Conservation (phyloP, 495 filamentous ascomycete species). For the Xylaria intraflava region DNA sequence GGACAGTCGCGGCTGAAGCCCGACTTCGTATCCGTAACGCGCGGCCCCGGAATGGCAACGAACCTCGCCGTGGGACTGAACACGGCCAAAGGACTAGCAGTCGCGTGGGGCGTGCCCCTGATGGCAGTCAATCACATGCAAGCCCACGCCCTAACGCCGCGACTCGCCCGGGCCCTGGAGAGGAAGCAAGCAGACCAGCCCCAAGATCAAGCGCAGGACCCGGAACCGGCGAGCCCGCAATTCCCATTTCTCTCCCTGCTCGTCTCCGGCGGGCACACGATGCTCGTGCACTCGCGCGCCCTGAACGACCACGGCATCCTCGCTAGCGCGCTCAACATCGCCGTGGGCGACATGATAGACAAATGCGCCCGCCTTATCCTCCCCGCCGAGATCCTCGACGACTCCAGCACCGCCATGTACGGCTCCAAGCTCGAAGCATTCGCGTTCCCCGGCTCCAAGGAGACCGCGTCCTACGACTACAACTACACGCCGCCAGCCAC, state of each 20-base stretch:
- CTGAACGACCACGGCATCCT: conserved; percentile 63
- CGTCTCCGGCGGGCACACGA: conserved; percentile 89
- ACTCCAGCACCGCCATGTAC: conserved; percentile 58
- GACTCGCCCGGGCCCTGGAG: conserved; percentile 61
- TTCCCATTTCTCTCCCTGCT: conserved; percentile 88
- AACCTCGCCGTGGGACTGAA: conserved; percentile 71
- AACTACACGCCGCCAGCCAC: conserved; percentile 49
- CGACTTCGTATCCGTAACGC: conserved; percentile 77
- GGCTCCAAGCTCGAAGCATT: conserved; percentile 69
- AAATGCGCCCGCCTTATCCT: conserved; percentile 73
- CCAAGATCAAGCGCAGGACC: not conserved
- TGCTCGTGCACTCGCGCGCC: conserved; percentile 64
- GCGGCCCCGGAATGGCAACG: conserved; percentile 81
- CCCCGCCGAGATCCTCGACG: conserved; percentile 43
- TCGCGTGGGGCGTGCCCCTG: conserved; percentile 74
- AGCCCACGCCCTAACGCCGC: conserved; percentile 83
- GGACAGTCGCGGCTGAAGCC: conserved; percentile 45
- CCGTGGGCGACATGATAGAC: conserved; percentile 80
- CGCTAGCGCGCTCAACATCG: conserved; percentile 63
- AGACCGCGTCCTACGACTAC: conserved; percentile 31
- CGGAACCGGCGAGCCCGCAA: conserved; percentile 15
- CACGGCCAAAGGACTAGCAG: conserved; percentile 79
- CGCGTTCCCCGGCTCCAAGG: conserved; percentile 54
- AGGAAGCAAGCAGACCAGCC: not conserved
- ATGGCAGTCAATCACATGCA: conserved; percentile 95